phyloP scores from a whole-genome alignment of 441 rosid genomes.

The Mallotus japonicus region DNA sequence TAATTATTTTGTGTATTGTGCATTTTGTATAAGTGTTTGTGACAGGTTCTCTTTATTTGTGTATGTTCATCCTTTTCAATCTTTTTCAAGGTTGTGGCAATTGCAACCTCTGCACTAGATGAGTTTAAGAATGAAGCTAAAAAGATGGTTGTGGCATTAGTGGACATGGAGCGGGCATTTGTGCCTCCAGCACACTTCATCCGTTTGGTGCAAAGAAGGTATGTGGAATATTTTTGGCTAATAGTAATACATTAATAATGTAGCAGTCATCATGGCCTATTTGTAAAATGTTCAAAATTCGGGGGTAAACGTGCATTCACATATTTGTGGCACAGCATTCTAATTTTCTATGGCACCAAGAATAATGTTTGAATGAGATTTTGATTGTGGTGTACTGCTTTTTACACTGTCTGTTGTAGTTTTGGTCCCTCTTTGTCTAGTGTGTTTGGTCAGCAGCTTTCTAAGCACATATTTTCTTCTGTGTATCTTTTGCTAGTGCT shows the following conservation, averaged over 20 bases:
- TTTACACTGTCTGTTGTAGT: too few relatives aligned
- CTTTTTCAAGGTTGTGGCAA: constrained; percentile 60
- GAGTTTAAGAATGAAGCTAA: constrained; percentile 81
- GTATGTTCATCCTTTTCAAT: constrained; percentile 1
- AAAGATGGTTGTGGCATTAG: constrained; percentile 92
- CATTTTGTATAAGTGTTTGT: background rate
- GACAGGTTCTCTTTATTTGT: background rate
- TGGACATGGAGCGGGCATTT: constrained; percentile 97
- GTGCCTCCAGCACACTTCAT: constrained; percentile 97
- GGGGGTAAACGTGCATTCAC: background rate
- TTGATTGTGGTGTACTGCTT: too few relatives aligned
- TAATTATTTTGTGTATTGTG: background rate
- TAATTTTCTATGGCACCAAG: too few relatives aligned
- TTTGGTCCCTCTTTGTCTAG: too few relatives aligned
- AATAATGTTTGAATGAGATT: too few relatives aligned
- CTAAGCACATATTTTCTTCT: background rate
- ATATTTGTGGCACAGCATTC: too few relatives aligned
- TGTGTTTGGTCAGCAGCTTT: too few relatives aligned
- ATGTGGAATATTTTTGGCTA: constrained; percentile 4
- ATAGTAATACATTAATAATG: background rate
- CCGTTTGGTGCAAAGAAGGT: constrained; percentile 94
- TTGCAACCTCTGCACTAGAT: constrained; percentile 82
- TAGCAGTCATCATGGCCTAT: background rate
- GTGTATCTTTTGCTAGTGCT: background rate
- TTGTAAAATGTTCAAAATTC: background rate